Conservation (phyloP, 1,284 basidiomycete genomes). For the Termitomyces sp. region DNA sequence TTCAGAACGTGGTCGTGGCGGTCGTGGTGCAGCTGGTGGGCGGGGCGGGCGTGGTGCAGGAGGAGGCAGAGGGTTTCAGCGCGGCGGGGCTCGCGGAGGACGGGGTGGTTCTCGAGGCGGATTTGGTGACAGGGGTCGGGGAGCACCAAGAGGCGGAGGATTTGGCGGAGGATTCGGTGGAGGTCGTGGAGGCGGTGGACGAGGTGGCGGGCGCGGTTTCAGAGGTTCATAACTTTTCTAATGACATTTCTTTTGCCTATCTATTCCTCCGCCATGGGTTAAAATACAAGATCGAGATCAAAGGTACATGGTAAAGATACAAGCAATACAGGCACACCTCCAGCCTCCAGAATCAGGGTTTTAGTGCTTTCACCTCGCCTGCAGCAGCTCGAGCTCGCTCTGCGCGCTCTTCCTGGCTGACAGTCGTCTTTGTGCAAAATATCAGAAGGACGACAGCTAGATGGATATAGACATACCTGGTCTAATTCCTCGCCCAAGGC, state of each 20-base stretch:
- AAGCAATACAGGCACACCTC: neutral
- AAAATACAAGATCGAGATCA: no score
- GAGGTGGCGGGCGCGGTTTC: conserved; percentile 35
- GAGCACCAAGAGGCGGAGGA: conserved; percentile 23
- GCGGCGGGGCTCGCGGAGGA: conserved; percentile 39
- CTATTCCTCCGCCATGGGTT: no score
- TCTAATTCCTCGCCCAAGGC: conserved; percentile 44
- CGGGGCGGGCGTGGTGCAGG: conserved; percentile 22
- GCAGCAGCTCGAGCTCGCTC: conserved; percentile 36
- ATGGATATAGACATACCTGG: conserved; percentile 36
- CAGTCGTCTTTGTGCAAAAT: conserved; percentile 35
- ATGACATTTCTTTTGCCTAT: neutral
- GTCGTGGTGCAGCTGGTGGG: conserved; percentile 39
- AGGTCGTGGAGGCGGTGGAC: conserved; percentile 16
- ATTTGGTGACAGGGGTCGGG: conserved; percentile 33
- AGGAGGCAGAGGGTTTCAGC: conserved; percentile 31
- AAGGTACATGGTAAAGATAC: neutral
- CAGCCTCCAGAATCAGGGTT: conserved; percentile 25
- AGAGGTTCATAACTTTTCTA: conserved; percentile 40
- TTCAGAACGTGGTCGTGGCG: conserved; percentile 55
- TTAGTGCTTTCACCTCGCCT: conserved; percentile 44
- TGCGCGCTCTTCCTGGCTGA: conserved; percentile 41
- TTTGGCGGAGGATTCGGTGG: conserved; percentile 33
- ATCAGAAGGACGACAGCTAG: neutral
- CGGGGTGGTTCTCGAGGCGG: conserved; percentile 39